phyloP scores from a whole-genome alignment of 140 eudicot genomes.

The Cichorium intybus region DNA sequence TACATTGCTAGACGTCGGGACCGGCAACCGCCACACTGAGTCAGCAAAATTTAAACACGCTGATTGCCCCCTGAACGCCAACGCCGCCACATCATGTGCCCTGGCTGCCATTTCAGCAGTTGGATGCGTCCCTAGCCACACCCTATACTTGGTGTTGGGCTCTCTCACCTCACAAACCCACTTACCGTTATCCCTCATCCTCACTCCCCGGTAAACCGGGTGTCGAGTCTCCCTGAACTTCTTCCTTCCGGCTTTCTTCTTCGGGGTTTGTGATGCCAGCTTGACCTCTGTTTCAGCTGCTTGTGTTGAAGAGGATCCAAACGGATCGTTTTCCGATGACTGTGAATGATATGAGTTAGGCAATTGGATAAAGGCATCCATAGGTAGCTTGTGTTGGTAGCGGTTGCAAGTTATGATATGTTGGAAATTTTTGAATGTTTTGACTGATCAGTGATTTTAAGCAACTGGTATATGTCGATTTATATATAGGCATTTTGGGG shows the following conservation, averaged over 20 bases:
- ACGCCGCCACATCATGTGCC: conserved; percentile 77
- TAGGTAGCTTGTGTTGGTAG: background rate
- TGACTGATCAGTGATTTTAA: too few species aligned
- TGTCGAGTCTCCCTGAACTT: too few species aligned
- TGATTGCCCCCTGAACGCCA: conserved; percentile 52
- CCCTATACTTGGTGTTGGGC: too few species aligned
- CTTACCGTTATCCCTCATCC: too few species aligned
- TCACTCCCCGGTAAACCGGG: too few species aligned
- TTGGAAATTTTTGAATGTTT: too few species aligned
- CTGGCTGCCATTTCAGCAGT: conserved; percentile 76
- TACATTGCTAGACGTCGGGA: conserved; percentile 41
- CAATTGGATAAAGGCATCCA: too few species aligned
- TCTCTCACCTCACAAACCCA: too few species aligned
- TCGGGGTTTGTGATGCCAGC: too few species aligned
- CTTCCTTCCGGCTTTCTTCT: too few species aligned
- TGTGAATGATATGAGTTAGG: background rate
- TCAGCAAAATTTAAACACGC: conserved; percentile 75
- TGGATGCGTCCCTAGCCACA: conserved; percentile 66
- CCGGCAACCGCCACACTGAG: conserved; percentile 57
- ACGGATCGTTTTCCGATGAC: background rate
- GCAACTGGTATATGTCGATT: too few species aligned
- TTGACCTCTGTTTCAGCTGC: conserved; percentile 17
- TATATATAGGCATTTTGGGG: too few species aligned
- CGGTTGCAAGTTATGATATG: conserved; percentile 3
- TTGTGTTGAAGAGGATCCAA: background rate